Evolutionary conservation across 1,284 basidiomycete species (phyloP).

Genomic region (Sparassis latifolia): DNA sequence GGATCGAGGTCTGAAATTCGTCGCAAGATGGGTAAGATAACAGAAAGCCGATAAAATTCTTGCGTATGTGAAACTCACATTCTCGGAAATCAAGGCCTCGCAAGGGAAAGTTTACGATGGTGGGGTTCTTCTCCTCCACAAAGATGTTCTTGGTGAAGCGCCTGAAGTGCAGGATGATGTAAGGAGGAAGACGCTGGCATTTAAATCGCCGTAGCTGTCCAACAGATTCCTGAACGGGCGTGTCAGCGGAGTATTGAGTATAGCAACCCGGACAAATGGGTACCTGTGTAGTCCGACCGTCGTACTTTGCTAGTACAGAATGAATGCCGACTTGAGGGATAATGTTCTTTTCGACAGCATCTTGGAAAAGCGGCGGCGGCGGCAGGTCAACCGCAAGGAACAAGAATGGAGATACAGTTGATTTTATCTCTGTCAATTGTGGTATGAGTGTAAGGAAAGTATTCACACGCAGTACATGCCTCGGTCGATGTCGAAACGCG

Average conservation of each 20-base stretch:
- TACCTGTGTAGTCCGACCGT: conserved; percentile 85
- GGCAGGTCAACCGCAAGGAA: conserved; percentile 95
- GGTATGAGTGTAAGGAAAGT: not conserved
- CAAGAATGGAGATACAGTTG: conserved; percentile 85
- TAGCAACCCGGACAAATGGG: not conserved
- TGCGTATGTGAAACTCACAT: conserved; percentile 48
- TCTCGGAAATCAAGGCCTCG: conserved; percentile 87
- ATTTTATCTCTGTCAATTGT: conserved; percentile 67
- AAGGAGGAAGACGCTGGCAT: conserved; percentile 82
- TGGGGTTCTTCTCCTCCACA: conserved; percentile 98
- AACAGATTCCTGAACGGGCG: conserved; percentile 64
- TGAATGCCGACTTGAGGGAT: conserved; percentile 96
- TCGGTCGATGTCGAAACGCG: conserved; percentile 87
- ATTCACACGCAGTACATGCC: conserved; percentile 40
- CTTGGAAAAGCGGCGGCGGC: conserved; percentile 94
- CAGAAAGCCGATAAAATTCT: no score
- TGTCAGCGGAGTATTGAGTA: not conserved
- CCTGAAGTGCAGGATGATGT: conserved; percentile 93
- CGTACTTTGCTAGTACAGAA: conserved; percentile 92
- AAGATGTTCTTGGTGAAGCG: conserved; percentile 98
- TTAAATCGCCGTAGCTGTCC: conserved; percentile 88
- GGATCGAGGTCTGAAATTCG: conserved; percentile 66
- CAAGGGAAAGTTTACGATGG: conserved; percentile 95
- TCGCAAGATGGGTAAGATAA: no score
- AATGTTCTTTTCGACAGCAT: conserved; percentile 93